Conservation (phyloP, 2,329 filamentous ascomycete genomes). For the Colletotrichum godetiae region DNA sequence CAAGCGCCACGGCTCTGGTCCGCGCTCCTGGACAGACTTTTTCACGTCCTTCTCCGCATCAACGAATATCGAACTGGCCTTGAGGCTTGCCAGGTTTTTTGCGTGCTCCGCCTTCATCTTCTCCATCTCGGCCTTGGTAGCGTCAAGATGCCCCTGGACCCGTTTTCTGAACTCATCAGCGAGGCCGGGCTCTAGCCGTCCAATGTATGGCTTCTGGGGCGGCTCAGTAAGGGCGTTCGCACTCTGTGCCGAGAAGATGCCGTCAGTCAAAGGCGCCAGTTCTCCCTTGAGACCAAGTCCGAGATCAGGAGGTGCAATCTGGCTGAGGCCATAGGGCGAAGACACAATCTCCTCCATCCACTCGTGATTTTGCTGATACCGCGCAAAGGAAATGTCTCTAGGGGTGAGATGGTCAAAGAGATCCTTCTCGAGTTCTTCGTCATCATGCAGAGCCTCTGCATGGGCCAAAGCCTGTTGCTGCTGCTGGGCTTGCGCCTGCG, state of each 20-base stretch:
- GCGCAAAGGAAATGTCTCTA: conserved; percentile 85
- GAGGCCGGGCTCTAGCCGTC: conserved; percentile 78
- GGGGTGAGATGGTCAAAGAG: conserved; percentile 91
- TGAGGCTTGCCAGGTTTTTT: conserved; percentile 79
- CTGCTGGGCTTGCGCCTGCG: conserved; percentile 41
- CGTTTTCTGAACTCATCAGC: conserved; percentile 87
- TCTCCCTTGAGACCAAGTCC: conserved; percentile 88
- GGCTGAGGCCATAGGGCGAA: conserved; percentile 86
- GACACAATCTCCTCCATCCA: conserved; percentile 99
- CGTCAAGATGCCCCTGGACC: conserved; percentile 76
- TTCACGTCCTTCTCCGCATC: conserved; percentile 82
- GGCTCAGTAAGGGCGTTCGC: conserved; percentile 57
- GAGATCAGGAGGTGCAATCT: conserved; percentile 88
- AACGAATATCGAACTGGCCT: conserved; percentile 75
- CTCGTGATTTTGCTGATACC: conserved; percentile 95
- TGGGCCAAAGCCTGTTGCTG: conserved; percentile 36
- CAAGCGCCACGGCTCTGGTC: conserved; percentile 71
- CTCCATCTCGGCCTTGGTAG: conserved; percentile 84
- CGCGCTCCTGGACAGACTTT: conserved; percentile 69
- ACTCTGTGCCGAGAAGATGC: conserved; percentile 80
- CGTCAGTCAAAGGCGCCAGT: conserved; percentile 82
- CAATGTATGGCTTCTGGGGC: conserved; percentile 70
- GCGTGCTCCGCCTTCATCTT: conserved; percentile 85
- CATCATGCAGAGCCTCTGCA: conserved; percentile 60
- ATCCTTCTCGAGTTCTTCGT: conserved; percentile 87